Evolutionary conservation across 495 filamentous ascomycete genomes (phyloP).

Genomic region (Collariella sp.): DNA sequence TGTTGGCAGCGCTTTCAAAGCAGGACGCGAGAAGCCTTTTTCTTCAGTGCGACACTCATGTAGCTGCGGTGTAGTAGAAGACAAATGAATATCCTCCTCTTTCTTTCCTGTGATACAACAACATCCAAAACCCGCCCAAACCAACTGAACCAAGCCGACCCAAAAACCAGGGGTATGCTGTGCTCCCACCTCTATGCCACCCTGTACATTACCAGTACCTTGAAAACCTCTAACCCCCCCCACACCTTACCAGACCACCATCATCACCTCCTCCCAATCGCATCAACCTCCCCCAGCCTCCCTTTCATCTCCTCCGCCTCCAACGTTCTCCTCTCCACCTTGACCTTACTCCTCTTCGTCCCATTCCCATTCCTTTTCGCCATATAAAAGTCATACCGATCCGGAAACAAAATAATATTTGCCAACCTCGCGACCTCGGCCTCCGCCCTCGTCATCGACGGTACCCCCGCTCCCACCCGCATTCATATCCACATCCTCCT

Average conservation of each 20-base stretch:
- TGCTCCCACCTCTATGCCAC: too few relatives aligned
- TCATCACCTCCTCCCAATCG: not conserved
- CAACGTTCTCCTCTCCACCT: not conserved
- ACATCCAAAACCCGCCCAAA: too few relatives aligned
- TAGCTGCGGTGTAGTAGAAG: too few relatives aligned
- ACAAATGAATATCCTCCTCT: too few relatives aligned
- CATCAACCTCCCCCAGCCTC: not conserved
- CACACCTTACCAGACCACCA: not conserved
- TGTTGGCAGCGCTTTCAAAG: too few relatives aligned
- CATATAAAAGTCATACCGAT: conserved; percentile 45
- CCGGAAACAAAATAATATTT: conserved; percentile 45
- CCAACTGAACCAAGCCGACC: too few relatives aligned
- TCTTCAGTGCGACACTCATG: too few relatives aligned
- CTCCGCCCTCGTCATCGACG: conserved; percentile 30
- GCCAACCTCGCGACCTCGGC: conserved; percentile 41
- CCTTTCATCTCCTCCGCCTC: not conserved
- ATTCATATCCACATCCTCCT: conserved; percentile 23
- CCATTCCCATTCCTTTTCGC: conserved; percentile 3
- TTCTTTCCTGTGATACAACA: too few relatives aligned
- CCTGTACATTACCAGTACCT: not conserved
- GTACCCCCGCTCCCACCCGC: not conserved
- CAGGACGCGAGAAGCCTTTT: too few relatives aligned
- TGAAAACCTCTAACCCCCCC: not conserved
- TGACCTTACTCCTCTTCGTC: conserved; percentile 6
- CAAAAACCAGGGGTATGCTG: too few relatives aligned